Evolutionary conservation across 345 rosid genomes (phyloP).

Genomic region (Psidium friedrichsthalianum): DNA sequence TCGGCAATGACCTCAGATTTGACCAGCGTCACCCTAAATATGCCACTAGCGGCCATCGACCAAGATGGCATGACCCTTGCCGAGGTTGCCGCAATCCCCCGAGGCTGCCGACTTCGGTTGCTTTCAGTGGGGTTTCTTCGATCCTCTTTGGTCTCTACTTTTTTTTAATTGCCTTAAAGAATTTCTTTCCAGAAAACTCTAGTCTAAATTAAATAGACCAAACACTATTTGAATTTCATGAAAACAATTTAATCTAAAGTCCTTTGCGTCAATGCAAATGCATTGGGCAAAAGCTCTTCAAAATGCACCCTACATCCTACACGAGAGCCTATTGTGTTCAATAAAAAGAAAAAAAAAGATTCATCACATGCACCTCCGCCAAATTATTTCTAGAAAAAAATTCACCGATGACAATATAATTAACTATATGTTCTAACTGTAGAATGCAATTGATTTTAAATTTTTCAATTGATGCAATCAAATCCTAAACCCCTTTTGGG

Average conservation of each 20-base stretch:
- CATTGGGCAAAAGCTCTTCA: not conserved
- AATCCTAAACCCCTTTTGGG: not conserved
- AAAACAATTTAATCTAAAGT: not conserved
- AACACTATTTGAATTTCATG: not conserved
- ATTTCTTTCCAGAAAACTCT: not conserved
- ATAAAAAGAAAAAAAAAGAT: not conserved
- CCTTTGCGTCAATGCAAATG: not conserved
- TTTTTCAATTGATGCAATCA: not conserved
- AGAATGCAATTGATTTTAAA: not conserved
- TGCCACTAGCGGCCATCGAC: not conserved
- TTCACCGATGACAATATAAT: not conserved
- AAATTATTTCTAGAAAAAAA: not conserved
- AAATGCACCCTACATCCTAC: not conserved
- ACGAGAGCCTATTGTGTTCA: not conserved
- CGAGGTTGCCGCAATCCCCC: accelerated
- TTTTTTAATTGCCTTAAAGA: not conserved
- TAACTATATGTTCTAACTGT: not conserved
- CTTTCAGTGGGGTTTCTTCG: not conserved
- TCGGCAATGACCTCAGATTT: accelerated
- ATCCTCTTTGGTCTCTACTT: accelerated
- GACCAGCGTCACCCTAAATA: accelerated
- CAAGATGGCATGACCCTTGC: not conserved
- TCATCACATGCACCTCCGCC: no score
- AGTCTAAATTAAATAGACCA: not conserved
- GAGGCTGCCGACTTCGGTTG: not conserved